Percentiles rank a stretch among this genome's conserved stretches.
phyloP scores from a whole-genome alignment of 345 rosid genomes.

The Laguncularia racemosa region DNA sequence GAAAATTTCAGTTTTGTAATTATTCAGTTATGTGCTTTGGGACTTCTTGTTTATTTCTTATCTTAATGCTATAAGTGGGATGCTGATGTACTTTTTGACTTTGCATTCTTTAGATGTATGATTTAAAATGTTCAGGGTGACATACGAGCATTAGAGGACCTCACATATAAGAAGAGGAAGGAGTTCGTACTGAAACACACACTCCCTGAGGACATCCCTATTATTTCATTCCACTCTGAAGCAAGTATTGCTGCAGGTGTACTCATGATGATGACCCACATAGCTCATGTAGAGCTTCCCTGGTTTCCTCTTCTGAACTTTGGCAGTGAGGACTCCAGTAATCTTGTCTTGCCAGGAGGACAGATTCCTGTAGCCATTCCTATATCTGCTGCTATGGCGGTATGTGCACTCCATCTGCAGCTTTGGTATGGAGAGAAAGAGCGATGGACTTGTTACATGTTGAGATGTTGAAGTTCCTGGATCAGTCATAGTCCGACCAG shows the following conservation, averaged over 20 bases:
- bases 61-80: no score
- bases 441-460: conserved; percentile 56
- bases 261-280: conserved; percentile 51
- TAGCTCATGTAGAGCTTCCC: conserved; percentile 69
- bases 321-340: conserved; percentile 17
- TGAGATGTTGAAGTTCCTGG: conserved; percentile 67
- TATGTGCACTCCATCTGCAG: conserved; percentile 53
- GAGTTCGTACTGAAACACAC: conserved; percentile 52
- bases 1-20: no score
- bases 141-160: conserved; percentile 61
- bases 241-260: conserved; percentile 47
- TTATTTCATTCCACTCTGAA: conserved; percentile 54
- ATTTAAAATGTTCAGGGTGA: conserved; percentile 35
- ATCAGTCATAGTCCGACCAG: conserved; percentile 45
- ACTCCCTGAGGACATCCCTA: conserved; percentile 45
- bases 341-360: conserved; percentile 21
- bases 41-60: no score
- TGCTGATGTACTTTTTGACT: not conserved
- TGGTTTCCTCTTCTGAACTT: conserved; percentile 43
- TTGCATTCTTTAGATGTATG: not conserved
- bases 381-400: conserved; percentile 52
- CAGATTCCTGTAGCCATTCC: conserved; percentile 55
- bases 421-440: conserved; percentile 65
- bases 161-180: conserved; percentile 47
- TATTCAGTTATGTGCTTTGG: no score